Evolutionary conservation across 495 filamentous ascomycete species (phyloP), one percentile per base, ranked within the genome.

Genomic region (Penicillium herquei): DNA sequence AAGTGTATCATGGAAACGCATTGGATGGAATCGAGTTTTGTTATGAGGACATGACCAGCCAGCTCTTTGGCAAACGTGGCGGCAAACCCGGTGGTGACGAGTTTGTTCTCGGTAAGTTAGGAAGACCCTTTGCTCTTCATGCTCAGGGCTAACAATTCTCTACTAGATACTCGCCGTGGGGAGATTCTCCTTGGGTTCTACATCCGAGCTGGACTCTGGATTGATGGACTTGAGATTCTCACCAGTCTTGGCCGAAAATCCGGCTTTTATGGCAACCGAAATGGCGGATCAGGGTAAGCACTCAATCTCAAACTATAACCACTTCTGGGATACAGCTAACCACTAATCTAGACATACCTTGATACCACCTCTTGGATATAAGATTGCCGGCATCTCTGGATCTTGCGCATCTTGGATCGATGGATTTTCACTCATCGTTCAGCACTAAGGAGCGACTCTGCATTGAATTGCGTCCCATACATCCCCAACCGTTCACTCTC

Each of bases 1-100:
- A 84, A 39, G 74, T 97, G 7, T 96, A 91, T 59, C 87, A 92
- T 61, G 91, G 89, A 0, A 72, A 75, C 54, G 87, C 89, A 7
- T 57, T 98, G 46, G 90, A 96, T 67, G 94, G 94, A 0, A 59
- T 98, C 10, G 94, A 97, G 65, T 97, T 98, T 66, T 80, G 87
- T 55, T 98, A 96, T 64, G 94, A 97, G 56, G 92, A 98, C 69
- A 78, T 78, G 26, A 88, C 88, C 3, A 88, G 80, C 53, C 93
- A 98, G 69, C 73, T 98, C 12, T 96, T 98, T 76, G 94, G 94
- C 18, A 92, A 91, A 58, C 79, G 81, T 56, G 90, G 88, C 7
- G 91, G 89, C 1, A 87, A 88, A 58, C 72, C 78, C 39, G 88
- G 87, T 8, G 89, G 88, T 3, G 87, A 89, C 62, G 82, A 84